Evolutionary conservation across 176 grass and related monocot species (phyloP), one percentile per base, ranked within the genome.

Genomic region (Phoenix roebelenii): DNA sequence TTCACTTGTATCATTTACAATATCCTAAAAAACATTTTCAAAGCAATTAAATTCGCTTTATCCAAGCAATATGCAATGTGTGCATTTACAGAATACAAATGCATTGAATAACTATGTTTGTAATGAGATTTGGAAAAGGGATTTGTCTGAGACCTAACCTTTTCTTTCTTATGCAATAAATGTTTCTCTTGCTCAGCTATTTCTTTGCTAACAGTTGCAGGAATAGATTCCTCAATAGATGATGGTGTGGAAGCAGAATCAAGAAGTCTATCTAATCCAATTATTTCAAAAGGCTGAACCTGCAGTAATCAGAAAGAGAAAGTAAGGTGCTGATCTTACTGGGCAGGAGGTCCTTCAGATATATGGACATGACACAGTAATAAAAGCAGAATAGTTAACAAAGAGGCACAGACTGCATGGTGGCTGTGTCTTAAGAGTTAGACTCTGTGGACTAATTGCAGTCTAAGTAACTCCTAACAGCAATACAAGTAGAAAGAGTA

Each of bases 281-380:
- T 77, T 79, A 98, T 89, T 88, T 98, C 93, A 60, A 73, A 72
- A 80, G 77, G 82, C 15, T 78, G 79, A 65, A 85, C 87, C 93
- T 98, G 72, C 53, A 69, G 76, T 69, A 57, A 66, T 63, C 78
- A n/a, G 59, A 35, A 59, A 72, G 23, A 29, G 18, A 19, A 58
- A 59, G 32, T 50, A 48, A 60, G 35, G 14, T 44, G 35, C 35
- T 44, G 1, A 12, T 44, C 35, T 44, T 12, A 44, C 9, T 14
- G 10, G 35, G 29, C 35, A 44, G 9, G 10, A 44, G 10, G 35
- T 3, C 35, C 35, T 44, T 14, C 35, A 44, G 35, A 14, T 12
- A 44, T 14, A 44, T 44, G 35, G 35, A 12, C 35, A 14, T 44
- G 35, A 14, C 7, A 44, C 7, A 3, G 10, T 44, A 44, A 14